These are phyloP conservation scores for Hamigera avellanea DNA, from an alignment of 495 filamentous ascomycete genomes.

Conservation along the genomic window DNA sequence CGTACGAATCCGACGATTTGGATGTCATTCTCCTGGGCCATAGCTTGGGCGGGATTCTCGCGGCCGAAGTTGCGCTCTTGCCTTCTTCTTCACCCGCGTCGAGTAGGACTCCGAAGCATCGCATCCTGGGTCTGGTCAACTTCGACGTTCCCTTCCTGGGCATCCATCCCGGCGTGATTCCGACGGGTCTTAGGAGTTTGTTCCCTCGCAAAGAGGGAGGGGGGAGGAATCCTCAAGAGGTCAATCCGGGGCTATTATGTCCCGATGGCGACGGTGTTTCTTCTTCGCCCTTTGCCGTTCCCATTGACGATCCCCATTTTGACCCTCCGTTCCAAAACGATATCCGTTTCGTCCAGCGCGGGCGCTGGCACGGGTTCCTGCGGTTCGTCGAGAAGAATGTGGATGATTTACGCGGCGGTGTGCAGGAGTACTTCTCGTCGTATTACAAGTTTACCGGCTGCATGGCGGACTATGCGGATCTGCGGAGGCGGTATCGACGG, in stretches of 20 bases:
- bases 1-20: conserved; percentile 60
- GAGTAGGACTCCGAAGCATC: conserved; percentile 37
- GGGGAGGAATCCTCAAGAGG: background rate
- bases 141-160: conserved; percentile 83
- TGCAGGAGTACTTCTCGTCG: conserved; percentile 61
- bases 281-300: too few species aligned
- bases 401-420: conserved; percentile 54
- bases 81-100: conserved; percentile 7
- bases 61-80: conserved; percentile 66
- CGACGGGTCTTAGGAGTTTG: conserved; percentile 64
- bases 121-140: conserved; percentile 70
- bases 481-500: conserved; percentile 56
- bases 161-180: conserved; percentile 78
- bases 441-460: conserved; percentile 74
- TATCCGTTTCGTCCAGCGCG: conserved; percentile 47
- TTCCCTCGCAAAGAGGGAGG: conserved; percentile 41
- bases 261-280: too few species aligned
- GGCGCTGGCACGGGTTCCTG: conserved; percentile 51
- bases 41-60: conserved; percentile 79
- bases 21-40: conserved; percentile 83
- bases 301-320: conserved; percentile 35
- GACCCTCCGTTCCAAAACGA: conserved; percentile 69
- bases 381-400: conserved; percentile 77
- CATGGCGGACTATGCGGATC: conserved; percentile 60
- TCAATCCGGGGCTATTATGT: background rate